Evolutionary conservation across 2,329 filamentous ascomycete species (phyloP).

Genomic region (Mycosphaerella arachidis): DNA sequence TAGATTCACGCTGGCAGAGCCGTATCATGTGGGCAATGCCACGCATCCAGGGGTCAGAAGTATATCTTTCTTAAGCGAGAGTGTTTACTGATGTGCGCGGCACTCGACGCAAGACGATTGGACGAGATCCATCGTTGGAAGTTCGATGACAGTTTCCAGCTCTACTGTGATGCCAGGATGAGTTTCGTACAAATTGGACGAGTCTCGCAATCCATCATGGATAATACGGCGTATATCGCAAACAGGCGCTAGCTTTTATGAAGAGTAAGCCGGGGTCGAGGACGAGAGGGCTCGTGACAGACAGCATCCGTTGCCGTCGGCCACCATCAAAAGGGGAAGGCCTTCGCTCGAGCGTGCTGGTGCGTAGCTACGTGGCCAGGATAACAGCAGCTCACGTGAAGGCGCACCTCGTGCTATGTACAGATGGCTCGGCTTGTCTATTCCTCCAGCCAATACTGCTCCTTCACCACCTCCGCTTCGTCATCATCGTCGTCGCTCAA

Average conservation of each 20-base stretch:
- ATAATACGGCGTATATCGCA: background rate
- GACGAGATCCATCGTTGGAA: slow-evolving; percentile 54
- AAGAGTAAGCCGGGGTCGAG: background rate
- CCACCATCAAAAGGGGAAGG: too few species aligned
- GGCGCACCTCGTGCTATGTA: too few species aligned
- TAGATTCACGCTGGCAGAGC: slow-evolving; percentile 51
- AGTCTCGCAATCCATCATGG: background rate
- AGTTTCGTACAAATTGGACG: background rate
- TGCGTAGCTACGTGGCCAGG: too few species aligned
- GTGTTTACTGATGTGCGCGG: background rate
- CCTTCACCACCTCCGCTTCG: too few species aligned
- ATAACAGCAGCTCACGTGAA: too few species aligned
- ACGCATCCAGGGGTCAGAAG: slow-evolving; percentile 49
- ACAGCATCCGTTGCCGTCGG: too few species aligned
- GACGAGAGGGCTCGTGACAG: too few species aligned
- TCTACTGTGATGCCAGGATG: background rate
- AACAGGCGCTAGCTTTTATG: background rate
- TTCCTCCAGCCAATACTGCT: too few species aligned
- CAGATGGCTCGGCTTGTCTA: too few species aligned
- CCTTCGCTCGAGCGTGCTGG: too few species aligned
- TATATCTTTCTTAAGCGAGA: background rate
- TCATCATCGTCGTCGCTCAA: too few species aligned
- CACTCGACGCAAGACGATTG: slow-evolving; percentile 56
- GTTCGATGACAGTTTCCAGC: slow-evolving; percentile 38
- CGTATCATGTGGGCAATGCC: slow-evolving; percentile 60